A percentile compares a stretch with the other conserved stretches of the same genome.
phyloP scores from a whole-genome alignment of 441 rosid genomes.

The Lepidium campestre region DNA sequence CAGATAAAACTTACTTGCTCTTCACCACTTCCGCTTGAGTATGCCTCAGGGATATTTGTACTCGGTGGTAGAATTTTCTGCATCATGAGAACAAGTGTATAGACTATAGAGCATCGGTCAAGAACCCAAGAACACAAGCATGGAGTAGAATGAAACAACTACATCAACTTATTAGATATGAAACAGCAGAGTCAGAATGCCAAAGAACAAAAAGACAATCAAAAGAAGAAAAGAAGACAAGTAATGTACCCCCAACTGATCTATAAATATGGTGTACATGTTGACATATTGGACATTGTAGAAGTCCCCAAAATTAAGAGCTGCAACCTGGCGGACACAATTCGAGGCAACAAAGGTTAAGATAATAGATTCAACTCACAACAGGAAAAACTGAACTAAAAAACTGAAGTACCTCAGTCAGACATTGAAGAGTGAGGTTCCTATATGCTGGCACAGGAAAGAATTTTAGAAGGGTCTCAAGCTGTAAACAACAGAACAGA shows the following conservation, averaged over 20 bases:
- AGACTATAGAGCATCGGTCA: background rate
- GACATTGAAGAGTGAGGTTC: conserved; percentile 94
- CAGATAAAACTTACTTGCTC: conserved; percentile 64
- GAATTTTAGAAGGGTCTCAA: conserved; percentile 90
- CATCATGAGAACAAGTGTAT: conserved; percentile 10
- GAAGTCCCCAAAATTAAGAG: conserved; percentile 89
- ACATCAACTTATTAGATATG: background rate
- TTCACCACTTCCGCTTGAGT: conserved; percentile 77
- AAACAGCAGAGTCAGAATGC: background rate
- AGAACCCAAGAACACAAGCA: conserved; percentile 1
- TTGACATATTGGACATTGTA: conserved; percentile 78
- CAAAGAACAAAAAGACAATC: background rate
- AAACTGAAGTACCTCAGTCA: conserved; percentile 70
- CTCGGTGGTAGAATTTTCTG: conserved; percentile 77
- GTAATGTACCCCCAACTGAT: conserved; percentile 61
- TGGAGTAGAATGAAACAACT: background rate
- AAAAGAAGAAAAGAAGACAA: background rate
- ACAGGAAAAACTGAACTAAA: background rate
- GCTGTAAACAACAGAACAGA: conserved; percentile 39
- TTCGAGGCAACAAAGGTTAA: background rate
- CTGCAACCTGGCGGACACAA: conserved; percentile 67
- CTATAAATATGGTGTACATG: conserved; percentile 78
- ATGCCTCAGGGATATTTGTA: conserved; percentile 93
- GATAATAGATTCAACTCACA: background rate
- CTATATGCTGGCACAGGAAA: conserved; percentile 81